Evolutionary conservation across 2,329 filamentous ascomycete species (phyloP).

Genomic region (Simplicillium sp.): DNA sequence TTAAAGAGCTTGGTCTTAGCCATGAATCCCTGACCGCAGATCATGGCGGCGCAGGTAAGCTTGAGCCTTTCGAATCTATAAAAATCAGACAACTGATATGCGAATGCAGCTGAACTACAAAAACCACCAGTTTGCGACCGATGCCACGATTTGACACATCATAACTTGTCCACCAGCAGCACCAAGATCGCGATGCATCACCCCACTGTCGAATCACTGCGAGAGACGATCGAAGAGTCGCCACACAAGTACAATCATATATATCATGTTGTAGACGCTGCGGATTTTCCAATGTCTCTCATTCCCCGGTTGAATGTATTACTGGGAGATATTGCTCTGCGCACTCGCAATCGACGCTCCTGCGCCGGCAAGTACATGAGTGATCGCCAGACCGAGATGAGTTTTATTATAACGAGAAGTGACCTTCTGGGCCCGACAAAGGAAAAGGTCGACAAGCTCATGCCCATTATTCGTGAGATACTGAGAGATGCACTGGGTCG

Average conservation of each 20-base stretch:
- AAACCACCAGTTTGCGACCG: constrained; percentile 67
- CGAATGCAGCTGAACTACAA: constrained; percentile 5
- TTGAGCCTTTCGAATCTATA: background rate
- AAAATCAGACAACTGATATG: constrained; percentile 5
- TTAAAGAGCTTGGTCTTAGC: constrained; percentile 37
- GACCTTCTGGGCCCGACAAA: constrained; percentile 81
- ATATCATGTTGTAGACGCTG: constrained; percentile 90
- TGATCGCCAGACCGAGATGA: constrained; percentile 66
- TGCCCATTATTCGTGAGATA: constrained; percentile 74
- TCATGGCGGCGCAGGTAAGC: constrained; percentile 14
- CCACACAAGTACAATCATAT: constrained; percentile 88
- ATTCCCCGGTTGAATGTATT: constrained; percentile 66
- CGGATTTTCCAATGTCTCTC: constrained; percentile 92
- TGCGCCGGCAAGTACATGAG: constrained; percentile 54
- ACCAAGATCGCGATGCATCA: constrained; percentile 57
- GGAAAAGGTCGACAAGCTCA: constrained; percentile 71
- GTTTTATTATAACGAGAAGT: constrained; percentile 82
- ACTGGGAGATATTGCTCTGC: constrained; percentile 62
- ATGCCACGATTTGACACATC: constrained; percentile 74
- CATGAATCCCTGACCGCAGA: constrained; percentile 25
- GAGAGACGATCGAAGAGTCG: constrained; percentile 77
- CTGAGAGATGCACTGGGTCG: constrained; percentile 68
- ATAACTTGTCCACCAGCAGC: constrained; percentile 47
- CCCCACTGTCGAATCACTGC: constrained; percentile 71
- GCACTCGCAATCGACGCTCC: constrained; percentile 73